These are phyloP conservation scores for Didymella arachidicola DNA, from an alignment of 2,329 filamentous ascomycete species.

Conservation along the genomic window DNA sequence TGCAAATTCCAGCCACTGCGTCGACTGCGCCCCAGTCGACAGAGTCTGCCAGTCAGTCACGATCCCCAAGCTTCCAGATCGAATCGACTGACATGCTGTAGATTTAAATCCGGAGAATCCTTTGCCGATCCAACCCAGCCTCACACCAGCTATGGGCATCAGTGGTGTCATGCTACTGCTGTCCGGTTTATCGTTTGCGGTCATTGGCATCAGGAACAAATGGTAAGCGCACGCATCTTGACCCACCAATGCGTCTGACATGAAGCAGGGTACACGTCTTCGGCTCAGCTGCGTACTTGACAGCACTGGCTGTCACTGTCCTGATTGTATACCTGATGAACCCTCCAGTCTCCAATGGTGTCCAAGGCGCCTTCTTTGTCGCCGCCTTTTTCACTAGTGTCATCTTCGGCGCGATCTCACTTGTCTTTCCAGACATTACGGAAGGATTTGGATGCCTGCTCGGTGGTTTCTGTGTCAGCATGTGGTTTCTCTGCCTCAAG, in stretches of 20 bases:
- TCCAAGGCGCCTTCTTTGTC: constrained; percentile 88
- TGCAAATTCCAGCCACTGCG: constrained; percentile 29
- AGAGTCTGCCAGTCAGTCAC: constrained; percentile 30
- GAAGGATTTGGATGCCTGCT: constrained; percentile 86
- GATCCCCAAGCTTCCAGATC: background rate
- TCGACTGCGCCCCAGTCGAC: constrained; percentile 29
- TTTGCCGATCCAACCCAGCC: constrained; percentile 74
- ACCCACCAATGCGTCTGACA: constrained; percentile 24
- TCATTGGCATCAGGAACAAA: constrained; percentile 84
- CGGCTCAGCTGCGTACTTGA: constrained; percentile 78
- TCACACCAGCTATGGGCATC: constrained; percentile 84
- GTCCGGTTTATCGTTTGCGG: constrained; percentile 72
- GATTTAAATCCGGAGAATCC: constrained; percentile 24
- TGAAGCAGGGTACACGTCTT: constrained; percentile 59
- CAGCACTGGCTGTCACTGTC: constrained; percentile 76
- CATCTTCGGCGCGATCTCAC: constrained; percentile 74
- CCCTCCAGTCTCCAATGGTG: constrained; percentile 73
- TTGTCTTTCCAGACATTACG: constrained; percentile 84
- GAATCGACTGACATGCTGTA: constrained; percentile 8
- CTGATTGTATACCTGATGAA: constrained; percentile 90
- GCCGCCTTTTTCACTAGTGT: constrained; percentile 76
- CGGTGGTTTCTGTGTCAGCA: constrained; percentile 83
- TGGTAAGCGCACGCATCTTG: constrained; percentile 53
- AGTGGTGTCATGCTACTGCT: constrained; percentile 78
- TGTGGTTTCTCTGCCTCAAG: constrained; percentile 87